Base-by-base conservation (phyloP, 2,329 filamentous ascomycete genomes). In the Penicillium sp. region DNA sequence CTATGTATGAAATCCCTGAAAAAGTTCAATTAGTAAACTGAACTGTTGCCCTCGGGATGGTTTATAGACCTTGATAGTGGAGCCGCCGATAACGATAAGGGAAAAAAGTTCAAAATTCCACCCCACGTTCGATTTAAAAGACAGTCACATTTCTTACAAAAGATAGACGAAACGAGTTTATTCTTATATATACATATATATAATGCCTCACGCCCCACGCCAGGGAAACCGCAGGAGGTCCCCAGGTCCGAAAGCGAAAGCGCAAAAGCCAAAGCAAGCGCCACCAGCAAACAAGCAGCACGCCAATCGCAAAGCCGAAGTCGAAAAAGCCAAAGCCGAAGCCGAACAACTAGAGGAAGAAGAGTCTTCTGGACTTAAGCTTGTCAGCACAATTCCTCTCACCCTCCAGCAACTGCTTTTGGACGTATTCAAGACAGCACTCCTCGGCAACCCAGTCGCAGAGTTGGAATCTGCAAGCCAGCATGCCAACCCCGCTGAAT, bases 391-490 rank as follows among this genome's bases (percentile, higher is more conserved):
- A 21, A 68, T 85, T 19, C 79, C 83, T 1, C 45, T 81, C 8
- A 74, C 81, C 40, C 70, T 87, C 2, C 89, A 91, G 69, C 90
- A 92, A 72, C 77, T 82, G 36, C 79, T 94, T 27, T 79, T 96
- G 46, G 82, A 91, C 65, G 78, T 91, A 60, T 96, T 95, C 76
- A 81, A 81, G 57, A 76, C 83, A 59, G 81, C 89, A 0, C 90
- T 94, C 65, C 68, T 75, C 13, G 72, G 75, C 2, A 46, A 51
- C 33, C 25, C 50, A 76, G 41, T 50, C 34, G 33, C 41, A 46
- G 47, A 60, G 46, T 25, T 47, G 16, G 39, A 33, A 25, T 7
- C 33, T 25, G n/a, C 38, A 43, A 33, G 40, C 33, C 19, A 27
- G 52, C 36, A 53, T 29, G 8, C 39, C 34, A 38, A 50, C 43